Base-by-base conservation (phyloP, 2,329 filamentous ascomycete genomes). In the Phaeosphaeria sp. region DNA sequence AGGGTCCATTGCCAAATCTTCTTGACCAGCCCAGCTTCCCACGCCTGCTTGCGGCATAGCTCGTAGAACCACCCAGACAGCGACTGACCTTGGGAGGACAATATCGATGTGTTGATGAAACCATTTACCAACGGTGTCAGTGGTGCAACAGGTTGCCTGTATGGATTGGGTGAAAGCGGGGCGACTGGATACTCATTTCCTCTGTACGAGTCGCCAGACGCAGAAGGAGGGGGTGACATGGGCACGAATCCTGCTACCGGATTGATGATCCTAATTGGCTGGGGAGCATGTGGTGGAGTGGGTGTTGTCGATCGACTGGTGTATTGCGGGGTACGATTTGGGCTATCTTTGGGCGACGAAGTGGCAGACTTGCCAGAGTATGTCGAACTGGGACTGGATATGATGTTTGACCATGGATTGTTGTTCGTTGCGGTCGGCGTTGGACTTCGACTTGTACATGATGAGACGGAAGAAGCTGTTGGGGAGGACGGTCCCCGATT, bases 1-100 rank as follows among this genome's bases (percentile, higher is more conserved):
- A 78, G 57, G 1, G 76, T 75, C 77, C 77, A 79, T n/a, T 74
- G 74, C 68, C 75, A 78, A 22, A 76, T 74, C 47, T 72, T 75
- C 56, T 75, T 74, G 22, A 74, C 68, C 18, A 73, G 62, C 1
- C 64, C 63, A 5, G 69, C 65, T 21, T 77, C 75, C 71, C 73
- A 77, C 4, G 72, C 72, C 51, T 77, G 74, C 39, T 71, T 73
- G 22, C 74, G 67, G 33, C 74, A 68, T 22, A 75, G 61, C 44
- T 77, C 70, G 51, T 76, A 71, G 53, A 77, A 76, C 72, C 71
- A 74, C 4, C 72, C 72, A 8, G 74, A 77, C 17, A 76, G 61
- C 15, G 73, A 76, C 43, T 75, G 74, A 18, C 74, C 74, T 56
- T 78, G 74, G 8, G 75, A 69, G 20, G 73, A 73, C 13, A 77